phyloP scores from a whole-genome alignment of 495 filamentous ascomycete genomes.

The Aspergillus heteromorphus region DNA sequence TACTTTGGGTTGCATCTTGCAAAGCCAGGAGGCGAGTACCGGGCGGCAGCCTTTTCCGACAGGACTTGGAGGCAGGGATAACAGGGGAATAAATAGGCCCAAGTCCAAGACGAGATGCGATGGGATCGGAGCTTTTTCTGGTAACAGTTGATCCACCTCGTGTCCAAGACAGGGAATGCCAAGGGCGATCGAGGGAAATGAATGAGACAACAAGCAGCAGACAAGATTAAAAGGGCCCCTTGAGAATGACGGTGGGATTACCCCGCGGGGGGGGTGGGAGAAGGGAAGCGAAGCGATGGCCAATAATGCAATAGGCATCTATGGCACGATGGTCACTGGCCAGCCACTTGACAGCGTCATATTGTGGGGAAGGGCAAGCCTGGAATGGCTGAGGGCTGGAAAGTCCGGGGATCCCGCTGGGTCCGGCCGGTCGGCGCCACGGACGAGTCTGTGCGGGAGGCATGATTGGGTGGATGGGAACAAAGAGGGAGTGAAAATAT shows the following conservation, averaged over 20 bases:
- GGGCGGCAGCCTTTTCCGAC: background rate
- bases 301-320: background rate
- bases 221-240: background rate
- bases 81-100: background rate
- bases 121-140: background rate
- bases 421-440: background rate
- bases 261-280: background rate
- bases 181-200: constrained; percentile 13
- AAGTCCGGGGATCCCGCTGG: background rate
- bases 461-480: background rate
- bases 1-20: constrained; percentile 1
- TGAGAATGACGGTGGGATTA: background rate
- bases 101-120: background rate
- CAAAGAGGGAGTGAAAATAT: background rate
- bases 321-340: background rate
- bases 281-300: background rate
- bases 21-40: background rate
- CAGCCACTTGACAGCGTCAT: background rate
- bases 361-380: background rate
- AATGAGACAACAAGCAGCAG: constrained; percentile 2
- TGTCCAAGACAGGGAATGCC: constrained; percentile 15
- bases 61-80: background rate
- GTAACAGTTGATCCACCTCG: constrained; percentile 6
- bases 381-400: background rate
- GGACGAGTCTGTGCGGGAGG: background rate